Percentiles rank a stretch among this genome's conserved stretches.
phyloP scores from a whole-genome alignment of 2,329 filamentous ascomycete species.

The Paraphoma chrysanthemicola region DNA sequence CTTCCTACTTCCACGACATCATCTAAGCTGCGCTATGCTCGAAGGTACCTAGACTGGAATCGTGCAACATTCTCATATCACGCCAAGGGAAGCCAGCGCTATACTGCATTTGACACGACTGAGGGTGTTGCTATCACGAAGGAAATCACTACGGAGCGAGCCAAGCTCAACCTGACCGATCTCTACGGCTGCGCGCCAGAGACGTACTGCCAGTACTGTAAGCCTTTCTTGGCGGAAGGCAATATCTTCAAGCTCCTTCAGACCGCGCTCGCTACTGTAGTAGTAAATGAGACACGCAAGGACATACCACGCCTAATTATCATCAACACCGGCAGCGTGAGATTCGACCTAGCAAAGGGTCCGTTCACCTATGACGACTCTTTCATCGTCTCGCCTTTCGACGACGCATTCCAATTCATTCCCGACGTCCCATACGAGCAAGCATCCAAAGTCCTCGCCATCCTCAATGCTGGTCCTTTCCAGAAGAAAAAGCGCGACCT shows the following conservation, averaged over 20 bases:
- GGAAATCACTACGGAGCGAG: slow-evolving; percentile 59
- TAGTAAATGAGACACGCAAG: slow-evolving; percentile 61
- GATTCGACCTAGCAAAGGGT: slow-evolving; percentile 69
- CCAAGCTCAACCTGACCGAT: slow-evolving; percentile 62
- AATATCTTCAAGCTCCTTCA: slow-evolving; percentile 64
- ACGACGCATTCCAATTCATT: slow-evolving; percentile 61
- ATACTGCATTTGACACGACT: slow-evolving; percentile 56
- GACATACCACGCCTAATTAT: slow-evolving; percentile 63
- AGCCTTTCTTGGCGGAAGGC: slow-evolving; percentile 58
- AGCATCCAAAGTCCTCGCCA: slow-evolving; percentile 50
- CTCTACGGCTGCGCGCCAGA: slow-evolving; percentile 67
- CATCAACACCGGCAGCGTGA: slow-evolving; percentile 66
- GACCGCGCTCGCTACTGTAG: slow-evolving; percentile 58
- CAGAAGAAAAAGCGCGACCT: slow-evolving; percentile 45
- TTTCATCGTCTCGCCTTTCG: slow-evolving; percentile 65
- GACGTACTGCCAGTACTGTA: slow-evolving; percentile 66
- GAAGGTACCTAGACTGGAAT: slow-evolving; percentile 74
- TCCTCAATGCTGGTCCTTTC: slow-evolving; percentile 55
- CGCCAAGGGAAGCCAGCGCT: slow-evolving; percentile 57
- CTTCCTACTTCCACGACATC: slow-evolving; percentile 42
- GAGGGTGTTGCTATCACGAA: slow-evolving; percentile 56
- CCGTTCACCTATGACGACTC: slow-evolving; percentile 64
- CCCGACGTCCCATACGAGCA: slow-evolving; percentile 59
- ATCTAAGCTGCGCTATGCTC: slow-evolving; percentile 57
- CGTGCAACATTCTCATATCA: slow-evolving; percentile 70